These are phyloP conservation scores for Aspergillus fischeri DNA, from an alignment of 2,329 filamentous ascomycete genomes.

Conservation along the genomic window DNA sequence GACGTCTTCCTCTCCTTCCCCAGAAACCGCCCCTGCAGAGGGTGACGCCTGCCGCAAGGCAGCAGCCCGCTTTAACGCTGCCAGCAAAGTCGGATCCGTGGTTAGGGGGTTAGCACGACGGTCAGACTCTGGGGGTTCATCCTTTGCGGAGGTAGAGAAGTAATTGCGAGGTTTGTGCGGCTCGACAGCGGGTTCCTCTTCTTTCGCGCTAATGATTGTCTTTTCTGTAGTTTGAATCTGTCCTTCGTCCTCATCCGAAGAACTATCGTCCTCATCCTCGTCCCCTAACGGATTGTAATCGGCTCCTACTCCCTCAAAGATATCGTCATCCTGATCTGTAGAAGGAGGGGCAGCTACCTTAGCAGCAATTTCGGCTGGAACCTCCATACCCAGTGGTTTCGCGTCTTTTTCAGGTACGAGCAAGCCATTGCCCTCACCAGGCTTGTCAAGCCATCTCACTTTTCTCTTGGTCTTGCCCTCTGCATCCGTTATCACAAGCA, in stretches of 20 bases:
- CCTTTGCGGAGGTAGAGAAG: constrained; percentile 37
- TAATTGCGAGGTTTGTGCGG: constrained; percentile 44
- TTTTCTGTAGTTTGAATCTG: constrained; percentile 4
- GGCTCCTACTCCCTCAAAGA: constrained; percentile 57
- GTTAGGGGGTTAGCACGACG: constrained; percentile 45
- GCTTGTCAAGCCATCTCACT: constrained; percentile 49
- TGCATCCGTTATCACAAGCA: constrained; percentile 56
- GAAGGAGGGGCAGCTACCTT: constrained; percentile 30
- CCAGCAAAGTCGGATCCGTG: constrained; percentile 73
- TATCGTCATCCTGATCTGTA: constrained; percentile 55
- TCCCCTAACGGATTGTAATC: constrained; percentile 59
- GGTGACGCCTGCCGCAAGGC: constrained; percentile 50
- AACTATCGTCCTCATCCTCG: constrained; percentile 46
- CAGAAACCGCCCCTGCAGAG: constrained; percentile 30
- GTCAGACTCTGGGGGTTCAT: constrained; percentile 50
- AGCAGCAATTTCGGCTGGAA: constrained; percentile 41
- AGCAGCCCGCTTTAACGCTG: constrained; percentile 80
- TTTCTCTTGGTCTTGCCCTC: constrained; percentile 61
- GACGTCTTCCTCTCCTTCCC: constrained; percentile 41
- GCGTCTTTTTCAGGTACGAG: constrained; percentile 43
- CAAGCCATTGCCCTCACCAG: constrained; percentile 27
- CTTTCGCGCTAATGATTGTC: constrained; percentile 1
- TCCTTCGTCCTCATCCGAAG: constrained; percentile 35
- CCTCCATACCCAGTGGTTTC: constrained; percentile 49
- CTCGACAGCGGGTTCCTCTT: constrained; percentile 11